Percentiles rank a stretch among this genome's conserved stretches.
These are phyloP conservation scores for Tricholoma bakamatsutake DNA, from an alignment of 768 basidiomycete species.

Conservation along the genomic window DNA sequence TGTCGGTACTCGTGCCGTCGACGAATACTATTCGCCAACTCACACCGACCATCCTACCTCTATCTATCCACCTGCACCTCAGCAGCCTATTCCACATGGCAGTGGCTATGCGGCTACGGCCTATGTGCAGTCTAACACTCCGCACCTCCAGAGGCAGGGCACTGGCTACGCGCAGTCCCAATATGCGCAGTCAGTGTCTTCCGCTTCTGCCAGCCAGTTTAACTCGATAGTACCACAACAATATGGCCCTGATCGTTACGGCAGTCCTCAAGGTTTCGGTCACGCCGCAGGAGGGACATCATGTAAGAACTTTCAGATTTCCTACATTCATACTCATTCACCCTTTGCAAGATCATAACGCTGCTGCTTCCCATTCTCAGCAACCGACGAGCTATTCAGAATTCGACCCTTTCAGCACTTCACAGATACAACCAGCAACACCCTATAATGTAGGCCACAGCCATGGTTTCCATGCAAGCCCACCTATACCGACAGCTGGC, in stretches of 20 bases:
- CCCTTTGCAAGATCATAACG: constrained; percentile 40
- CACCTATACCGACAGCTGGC: constrained; percentile 21
- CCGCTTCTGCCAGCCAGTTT: constrained; percentile 28
- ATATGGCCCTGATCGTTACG: constrained; percentile 31
- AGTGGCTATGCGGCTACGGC: constrained; percentile 24
- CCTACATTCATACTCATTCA: constrained; percentile 1
- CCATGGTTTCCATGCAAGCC: constrained; percentile 13
- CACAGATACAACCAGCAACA: constrained; percentile 14
- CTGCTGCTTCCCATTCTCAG: constrained; percentile 45
- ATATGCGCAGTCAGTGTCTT: constrained; percentile 21
- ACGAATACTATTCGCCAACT: constrained; percentile 60
- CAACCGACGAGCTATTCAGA: constrained; percentile 40
- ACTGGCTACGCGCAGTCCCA: constrained; percentile 21
- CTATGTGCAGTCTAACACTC: constrained; percentile 8
- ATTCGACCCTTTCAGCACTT: constrained; percentile 45
- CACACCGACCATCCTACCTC: constrained; percentile 19
- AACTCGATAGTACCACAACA: constrained; percentile 24
- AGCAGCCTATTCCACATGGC: constrained; percentile 25
- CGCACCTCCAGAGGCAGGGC: constrained; percentile 12
- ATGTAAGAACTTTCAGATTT: constrained; percentile 35
- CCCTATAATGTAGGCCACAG: constrained; percentile 15
- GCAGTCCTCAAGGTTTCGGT: constrained; percentile 35
- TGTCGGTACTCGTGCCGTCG: constrained; percentile 62
- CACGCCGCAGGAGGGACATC: constrained; percentile 48
- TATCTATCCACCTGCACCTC: constrained; percentile 43